A percentile compares a stretch with the other conserved stretches of the same genome.
Evolutionary conservation across 2,329 filamentous ascomycete genomes (phyloP).

Genomic region (Colletotrichum tanaceti): DNA sequence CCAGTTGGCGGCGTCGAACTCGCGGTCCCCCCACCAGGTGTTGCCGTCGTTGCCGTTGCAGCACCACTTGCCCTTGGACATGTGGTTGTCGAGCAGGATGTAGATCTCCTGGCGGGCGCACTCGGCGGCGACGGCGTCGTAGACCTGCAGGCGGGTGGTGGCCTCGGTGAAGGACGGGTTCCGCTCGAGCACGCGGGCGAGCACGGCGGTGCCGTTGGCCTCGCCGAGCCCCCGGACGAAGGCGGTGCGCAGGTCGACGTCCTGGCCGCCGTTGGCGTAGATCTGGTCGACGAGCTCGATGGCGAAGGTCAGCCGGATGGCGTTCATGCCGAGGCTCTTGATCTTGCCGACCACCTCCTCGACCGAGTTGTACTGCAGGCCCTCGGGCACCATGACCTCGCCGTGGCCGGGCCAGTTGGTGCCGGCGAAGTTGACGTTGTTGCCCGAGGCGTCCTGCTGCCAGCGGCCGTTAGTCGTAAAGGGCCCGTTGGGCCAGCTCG

Average conservation of each 20-base stretch:
- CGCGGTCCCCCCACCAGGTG: conserved; percentile 70
- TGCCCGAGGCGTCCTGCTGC: conserved; percentile 56
- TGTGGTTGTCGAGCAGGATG: conserved; percentile 71
- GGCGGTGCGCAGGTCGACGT: conserved; percentile 58
- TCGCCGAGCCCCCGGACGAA: conserved; percentile 61
- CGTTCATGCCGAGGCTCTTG: conserved; percentile 71
- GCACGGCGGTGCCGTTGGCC: conserved; percentile 63
- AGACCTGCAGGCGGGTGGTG: conserved; percentile 64
- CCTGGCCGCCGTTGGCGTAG: conserved; percentile 59
- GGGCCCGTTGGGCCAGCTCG: conserved; percentile 56
- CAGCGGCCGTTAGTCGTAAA: conserved; percentile 55
- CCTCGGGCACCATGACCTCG: conserved; percentile 74
- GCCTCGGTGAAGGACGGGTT: conserved; percentile 67
- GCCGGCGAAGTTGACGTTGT: conserved; percentile 63
- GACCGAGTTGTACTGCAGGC: conserved; percentile 71
- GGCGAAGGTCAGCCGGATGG: conserved; percentile 71
- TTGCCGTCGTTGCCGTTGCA: conserved; percentile 67
- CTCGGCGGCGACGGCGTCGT: conserved; percentile 71
- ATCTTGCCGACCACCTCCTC: conserved; percentile 65
- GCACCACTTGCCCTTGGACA: conserved; percentile 69
- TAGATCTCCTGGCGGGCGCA: conserved; percentile 66
- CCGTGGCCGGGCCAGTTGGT: conserved; percentile 72
- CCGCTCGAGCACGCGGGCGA: conserved; percentile 63
- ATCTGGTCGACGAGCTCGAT: conserved; percentile 74
- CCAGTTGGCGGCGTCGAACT: conserved; percentile 71